Percentiles rank a stretch among this genome's conserved stretches.
Evolutionary conservation across 257 asterid species (phyloP).

Genomic region (Capsicum pubescens): DNA sequence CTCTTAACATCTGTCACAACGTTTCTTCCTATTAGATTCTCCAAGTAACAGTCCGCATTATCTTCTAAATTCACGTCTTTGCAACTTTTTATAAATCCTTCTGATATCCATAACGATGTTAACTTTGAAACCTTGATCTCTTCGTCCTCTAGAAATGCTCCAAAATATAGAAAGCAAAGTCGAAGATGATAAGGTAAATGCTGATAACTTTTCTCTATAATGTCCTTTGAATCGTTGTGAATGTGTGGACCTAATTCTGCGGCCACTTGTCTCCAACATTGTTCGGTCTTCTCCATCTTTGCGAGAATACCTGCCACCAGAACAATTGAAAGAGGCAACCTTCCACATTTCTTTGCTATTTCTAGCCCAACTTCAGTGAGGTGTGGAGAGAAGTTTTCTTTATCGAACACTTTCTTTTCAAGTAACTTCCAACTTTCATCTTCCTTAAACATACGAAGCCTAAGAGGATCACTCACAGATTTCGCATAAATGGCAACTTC

Average conservation of each 20-base stretch:
- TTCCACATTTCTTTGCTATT: constrained; percentile 10
- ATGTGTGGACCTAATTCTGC: not conserved
- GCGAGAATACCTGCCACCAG: constrained; percentile 22
- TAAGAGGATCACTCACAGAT: not conserved
- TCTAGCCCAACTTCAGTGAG: not conserved
- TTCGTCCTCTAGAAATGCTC: constrained; percentile 19
- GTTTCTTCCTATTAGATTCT: constrained; percentile 19
- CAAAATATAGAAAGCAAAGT: constrained; percentile 35
- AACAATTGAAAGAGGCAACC: constrained; percentile 31
- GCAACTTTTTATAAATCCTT: constrained; percentile 21
- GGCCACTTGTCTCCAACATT: constrained; percentile 24
- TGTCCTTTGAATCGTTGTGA: not conserved
- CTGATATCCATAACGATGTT: constrained; percentile 27
- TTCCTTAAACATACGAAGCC: not conserved
- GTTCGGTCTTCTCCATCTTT: not conserved
- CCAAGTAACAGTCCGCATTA: constrained; percentile 21
- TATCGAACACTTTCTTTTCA: not conserved
- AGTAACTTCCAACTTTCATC: not conserved
- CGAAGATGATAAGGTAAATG: constrained; percentile 25
- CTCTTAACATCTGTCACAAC: not conserved
- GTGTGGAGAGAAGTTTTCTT: not conserved
- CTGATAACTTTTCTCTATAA: constrained; percentile 28
- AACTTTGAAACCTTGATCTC: not conserved
- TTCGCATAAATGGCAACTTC: not conserved
- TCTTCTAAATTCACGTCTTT: not conserved